Evolutionary conservation across 306 rosid genomes (phyloP).

Genomic region (Canavalia gladiata): DNA sequence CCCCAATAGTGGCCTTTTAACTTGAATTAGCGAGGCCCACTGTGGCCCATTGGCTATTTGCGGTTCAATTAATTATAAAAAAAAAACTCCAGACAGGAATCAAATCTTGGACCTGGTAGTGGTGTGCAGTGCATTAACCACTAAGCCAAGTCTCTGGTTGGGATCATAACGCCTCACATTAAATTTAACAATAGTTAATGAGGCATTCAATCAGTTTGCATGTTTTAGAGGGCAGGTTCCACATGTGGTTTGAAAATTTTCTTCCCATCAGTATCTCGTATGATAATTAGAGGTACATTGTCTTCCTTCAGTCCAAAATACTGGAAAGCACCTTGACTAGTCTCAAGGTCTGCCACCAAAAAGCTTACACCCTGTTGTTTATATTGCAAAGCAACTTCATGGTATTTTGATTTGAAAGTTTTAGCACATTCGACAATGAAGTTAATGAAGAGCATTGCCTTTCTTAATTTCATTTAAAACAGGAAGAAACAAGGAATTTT

Average conservation of each 20-base stretch:
- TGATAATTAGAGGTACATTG: slow-evolving; percentile 78
- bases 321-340: slow-evolving; percentile 89
- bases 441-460: slow-evolving; percentile 95
- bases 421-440: slow-evolving; percentile 66
- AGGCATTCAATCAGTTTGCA: slow-evolving; percentile 75
- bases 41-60: no score
- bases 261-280: slow-evolving; percentile 71
- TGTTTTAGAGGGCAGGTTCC: slow-evolving; percentile 63
- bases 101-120: no score
- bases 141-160: no score
- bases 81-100: no score
- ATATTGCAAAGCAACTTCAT: slow-evolving; percentile 76
- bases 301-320: slow-evolving; percentile 90
- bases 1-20: no score
- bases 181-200: no score
- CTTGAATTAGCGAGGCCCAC: no score
- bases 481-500: no score
- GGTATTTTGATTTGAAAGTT: slow-evolving; percentile 72
- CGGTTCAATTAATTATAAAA: no score
- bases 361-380: slow-evolving; percentile 74
- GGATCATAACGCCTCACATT: no score
- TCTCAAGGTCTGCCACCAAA: slow-evolving; percentile 78
- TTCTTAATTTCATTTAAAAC: neutral
- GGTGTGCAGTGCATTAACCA: no score
- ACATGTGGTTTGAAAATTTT: slow-evolving; percentile 76